Conservation (phyloP, 345 rosid species). For the Psidium guajava region DNA sequence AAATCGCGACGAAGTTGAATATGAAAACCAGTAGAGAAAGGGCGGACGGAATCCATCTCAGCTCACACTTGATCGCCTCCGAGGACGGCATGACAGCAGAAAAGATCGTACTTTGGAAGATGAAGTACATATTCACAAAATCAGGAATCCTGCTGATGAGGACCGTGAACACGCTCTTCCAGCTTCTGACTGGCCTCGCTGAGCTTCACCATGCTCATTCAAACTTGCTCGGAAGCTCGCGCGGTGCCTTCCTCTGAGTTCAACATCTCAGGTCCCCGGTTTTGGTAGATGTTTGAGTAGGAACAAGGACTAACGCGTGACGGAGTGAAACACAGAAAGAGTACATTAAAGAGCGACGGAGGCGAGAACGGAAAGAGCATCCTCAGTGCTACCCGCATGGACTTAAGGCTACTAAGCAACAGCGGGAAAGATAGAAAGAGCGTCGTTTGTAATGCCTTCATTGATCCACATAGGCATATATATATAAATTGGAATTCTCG, state of each 20-base stretch:
- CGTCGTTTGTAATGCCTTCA: too few relatives aligned
- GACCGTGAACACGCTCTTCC: neutral
- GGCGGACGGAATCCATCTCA: neutral
- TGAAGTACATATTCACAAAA: neutral
- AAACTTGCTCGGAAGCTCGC: neutral
- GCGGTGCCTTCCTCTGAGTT: neutral
- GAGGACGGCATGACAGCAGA: neutral
- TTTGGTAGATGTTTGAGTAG: too few relatives aligned
- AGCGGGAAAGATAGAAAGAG: neutral
- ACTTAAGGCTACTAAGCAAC: too few relatives aligned
- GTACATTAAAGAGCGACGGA: too few relatives aligned
- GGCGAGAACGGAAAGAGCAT: neutral
- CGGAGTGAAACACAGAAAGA: too few relatives aligned
- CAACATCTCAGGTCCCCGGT: too few relatives aligned
- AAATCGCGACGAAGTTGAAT: neutral
- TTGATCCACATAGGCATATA: too few relatives aligned
- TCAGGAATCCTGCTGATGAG: neutral
- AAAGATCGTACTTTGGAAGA: neutral
- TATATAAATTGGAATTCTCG: too few relatives aligned
- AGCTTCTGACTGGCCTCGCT: neutral
- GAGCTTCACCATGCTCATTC: neutral
- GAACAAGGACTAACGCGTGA: too few relatives aligned
- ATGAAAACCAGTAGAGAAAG: neutral
- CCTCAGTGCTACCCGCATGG: too few relatives aligned
- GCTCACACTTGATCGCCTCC: neutral